Conservation (phyloP, 805 yeast genomes). For the Candida loeiensis region DNA sequence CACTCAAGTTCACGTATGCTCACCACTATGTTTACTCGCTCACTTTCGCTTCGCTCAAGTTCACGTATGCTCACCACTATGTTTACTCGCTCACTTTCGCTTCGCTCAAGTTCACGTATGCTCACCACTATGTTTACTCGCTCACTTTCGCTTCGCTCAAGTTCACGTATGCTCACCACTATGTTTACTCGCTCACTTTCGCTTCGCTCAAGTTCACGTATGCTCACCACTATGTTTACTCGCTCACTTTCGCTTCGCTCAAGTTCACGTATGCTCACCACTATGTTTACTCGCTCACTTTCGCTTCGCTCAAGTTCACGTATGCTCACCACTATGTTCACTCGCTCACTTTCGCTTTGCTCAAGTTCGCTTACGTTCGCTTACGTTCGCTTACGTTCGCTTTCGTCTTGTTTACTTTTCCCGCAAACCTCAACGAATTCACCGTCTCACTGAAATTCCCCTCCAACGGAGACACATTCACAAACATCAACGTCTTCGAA, state of each 20-base stretch:
- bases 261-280: too few relatives aligned
- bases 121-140: too few relatives aligned
- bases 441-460: constrained; percentile 71
- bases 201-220: background rate
- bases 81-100: too few relatives aligned
- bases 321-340: background rate
- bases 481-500: constrained; percentile 92
- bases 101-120: too few relatives aligned
- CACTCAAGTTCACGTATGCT: too few relatives aligned
- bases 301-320: background rate
- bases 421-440: constrained; percentile 85
- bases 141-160: too few relatives aligned
- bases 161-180: too few relatives aligned
- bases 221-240: background rate
- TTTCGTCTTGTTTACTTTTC: constrained; percentile 65
- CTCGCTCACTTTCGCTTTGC: background rate
- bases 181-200: background rate
- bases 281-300: background rate
- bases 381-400: constrained; percentile 3
- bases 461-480: constrained; percentile 69
- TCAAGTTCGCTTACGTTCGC: background rate
- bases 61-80: too few relatives aligned
- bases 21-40: too few relatives aligned
- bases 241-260: too few relatives aligned
- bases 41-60: too few relatives aligned